Evolutionary conservation across 805 yeast species (phyloP).

Genomic region (Yamadazyma philogaea): DNA sequence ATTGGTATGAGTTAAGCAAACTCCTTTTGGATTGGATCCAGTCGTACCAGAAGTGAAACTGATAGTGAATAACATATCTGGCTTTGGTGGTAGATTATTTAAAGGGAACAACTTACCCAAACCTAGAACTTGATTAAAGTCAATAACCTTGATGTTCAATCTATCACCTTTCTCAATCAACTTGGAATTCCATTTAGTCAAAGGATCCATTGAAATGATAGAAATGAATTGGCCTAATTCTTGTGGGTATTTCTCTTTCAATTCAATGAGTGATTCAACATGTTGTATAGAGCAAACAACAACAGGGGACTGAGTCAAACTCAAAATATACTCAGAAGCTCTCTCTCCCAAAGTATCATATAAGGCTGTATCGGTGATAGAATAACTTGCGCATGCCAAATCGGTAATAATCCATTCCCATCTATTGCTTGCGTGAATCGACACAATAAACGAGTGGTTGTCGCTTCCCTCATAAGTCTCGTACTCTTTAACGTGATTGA

Average conservation of each 20-base stretch:
- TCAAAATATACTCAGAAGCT: conserved; percentile 32
- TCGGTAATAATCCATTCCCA: conserved; percentile 39
- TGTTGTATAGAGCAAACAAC: conserved; percentile 54
- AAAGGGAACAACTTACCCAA: conserved; percentile 39
- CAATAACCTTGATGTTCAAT: conserved; percentile 25
- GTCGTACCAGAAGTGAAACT: conserved; percentile 59
- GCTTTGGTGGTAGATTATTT: conserved; percentile 25
- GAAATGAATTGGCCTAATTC: conserved; percentile 44
- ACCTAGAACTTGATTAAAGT: conserved; percentile 28
- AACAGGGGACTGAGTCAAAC: conserved; percentile 38
- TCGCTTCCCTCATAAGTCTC: conserved; percentile 25
- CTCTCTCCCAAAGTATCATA: conserved; percentile 40
- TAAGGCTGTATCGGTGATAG: conserved; percentile 38
- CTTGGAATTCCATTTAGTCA: conserved; percentile 17
- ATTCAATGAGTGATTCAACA: conserved; percentile 43
- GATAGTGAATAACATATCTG: conserved; percentile 37
- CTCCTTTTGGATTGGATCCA: conserved; percentile 77
- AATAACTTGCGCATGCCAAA: conserved; percentile 29
- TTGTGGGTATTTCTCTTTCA: conserved; percentile 33
- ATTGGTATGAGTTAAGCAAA: conserved; percentile 49
- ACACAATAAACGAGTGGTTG: conserved; percentile 26
- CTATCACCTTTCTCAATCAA: conserved; percentile 22
- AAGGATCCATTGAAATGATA: conserved; percentile 53
- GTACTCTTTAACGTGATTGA: conserved; percentile 22
- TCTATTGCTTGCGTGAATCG: conserved; percentile 34